These are phyloP conservation scores for Linderina pennispora DNA, from an alignment of 192 early-diverging fungal species.

Conservation along the genomic window DNA sequence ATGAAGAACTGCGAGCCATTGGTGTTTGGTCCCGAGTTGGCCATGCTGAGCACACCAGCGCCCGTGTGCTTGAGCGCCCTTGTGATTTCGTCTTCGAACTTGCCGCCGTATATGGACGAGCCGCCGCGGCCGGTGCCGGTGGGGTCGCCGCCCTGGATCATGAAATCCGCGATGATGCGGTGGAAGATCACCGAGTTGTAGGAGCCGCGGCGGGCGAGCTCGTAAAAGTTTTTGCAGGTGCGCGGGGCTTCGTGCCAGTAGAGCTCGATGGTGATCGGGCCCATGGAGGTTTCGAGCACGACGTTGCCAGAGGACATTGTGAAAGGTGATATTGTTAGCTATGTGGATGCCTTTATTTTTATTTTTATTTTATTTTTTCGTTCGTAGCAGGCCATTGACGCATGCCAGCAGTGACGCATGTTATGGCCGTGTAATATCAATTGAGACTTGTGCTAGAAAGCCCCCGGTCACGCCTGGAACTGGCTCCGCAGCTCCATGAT, in stretches of 20 bases:
- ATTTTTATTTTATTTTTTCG: too few relatives aligned
- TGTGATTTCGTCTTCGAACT: conserved; percentile 68
- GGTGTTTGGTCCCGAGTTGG: conserved; percentile 88
- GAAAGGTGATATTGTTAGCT: too few relatives aligned
- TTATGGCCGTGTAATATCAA: background rate
- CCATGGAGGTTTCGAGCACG: conserved; percentile 17
- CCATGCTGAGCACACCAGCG: conserved; percentile 91
- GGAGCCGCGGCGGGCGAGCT: conserved; percentile 69
- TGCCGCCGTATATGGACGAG: conserved; percentile 56
- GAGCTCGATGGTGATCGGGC: conserved; percentile 19
- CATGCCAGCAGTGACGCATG: background rate
- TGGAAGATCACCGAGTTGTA: conserved; percentile 82
- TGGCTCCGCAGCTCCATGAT: conserved; percentile 55
- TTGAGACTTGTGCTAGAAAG: background rate
- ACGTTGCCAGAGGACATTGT: conserved; percentile 8
- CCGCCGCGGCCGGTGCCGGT: conserved; percentile 94
- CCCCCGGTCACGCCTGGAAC: conserved; percentile 7
- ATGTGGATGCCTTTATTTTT: too few relatives aligned
- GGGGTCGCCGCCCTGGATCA: conserved; percentile 98
- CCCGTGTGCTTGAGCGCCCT: conserved; percentile 68
- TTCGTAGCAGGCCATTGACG: background rate
- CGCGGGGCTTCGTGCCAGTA: conserved; percentile 58
- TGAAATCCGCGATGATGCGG: conserved; percentile 80
- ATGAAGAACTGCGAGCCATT: conserved; percentile 80
- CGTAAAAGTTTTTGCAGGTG: conserved; percentile 86